These are phyloP conservation scores for Yamadazyma tumulicola DNA, from an alignment of 805 yeast species.

Conservation along the genomic window DNA sequence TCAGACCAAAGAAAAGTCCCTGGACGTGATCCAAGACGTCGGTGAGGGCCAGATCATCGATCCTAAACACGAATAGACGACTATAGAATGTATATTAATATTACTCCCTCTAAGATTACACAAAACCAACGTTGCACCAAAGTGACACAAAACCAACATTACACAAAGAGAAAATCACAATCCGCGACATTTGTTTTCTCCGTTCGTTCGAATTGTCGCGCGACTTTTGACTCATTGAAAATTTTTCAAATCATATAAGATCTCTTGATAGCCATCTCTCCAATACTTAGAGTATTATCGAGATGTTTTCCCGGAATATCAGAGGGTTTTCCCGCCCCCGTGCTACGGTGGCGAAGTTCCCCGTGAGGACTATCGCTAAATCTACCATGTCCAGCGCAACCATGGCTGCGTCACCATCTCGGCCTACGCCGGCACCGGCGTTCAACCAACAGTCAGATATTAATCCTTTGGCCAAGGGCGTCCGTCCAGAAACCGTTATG, in stretches of 20 bases:
- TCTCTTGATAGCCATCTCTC: background rate
- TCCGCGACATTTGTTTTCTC: too few relatives aligned
- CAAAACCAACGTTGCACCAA: too few relatives aligned
- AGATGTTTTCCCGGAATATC: slow-evolving; percentile 17
- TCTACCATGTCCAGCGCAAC: slow-evolving; percentile 21
- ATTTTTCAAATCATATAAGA: slow-evolving; percentile 9
- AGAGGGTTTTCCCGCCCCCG: slow-evolving; percentile 11
- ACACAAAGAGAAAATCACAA: too few relatives aligned
- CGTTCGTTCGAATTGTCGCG: slow-evolving; percentile 8
- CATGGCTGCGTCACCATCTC: slow-evolving; percentile 21
- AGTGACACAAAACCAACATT: too few relatives aligned
- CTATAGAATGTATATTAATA: too few relatives aligned
- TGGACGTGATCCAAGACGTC: too few relatives aligned
- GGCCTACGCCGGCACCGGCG: slow-evolving; percentile 51
- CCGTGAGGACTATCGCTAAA: slow-evolving; percentile 11
- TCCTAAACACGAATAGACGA: too few relatives aligned
- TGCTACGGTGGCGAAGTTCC: background rate
- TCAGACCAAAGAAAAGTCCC: too few relatives aligned
- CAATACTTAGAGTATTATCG: background rate
- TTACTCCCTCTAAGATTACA: too few relatives aligned
- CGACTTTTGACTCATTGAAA: slow-evolving; percentile 18
- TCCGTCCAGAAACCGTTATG: slow-evolving; percentile 34
- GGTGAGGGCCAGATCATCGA: too few relatives aligned
- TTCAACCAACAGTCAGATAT: slow-evolving; percentile 33
- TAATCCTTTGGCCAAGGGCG: slow-evolving; percentile 7